Evolutionary conservation across 2,329 filamentous ascomycete genomes (phyloP), one percentile per base, ranked within the genome.

Genomic region (Metarhizium robertsii): DNA sequence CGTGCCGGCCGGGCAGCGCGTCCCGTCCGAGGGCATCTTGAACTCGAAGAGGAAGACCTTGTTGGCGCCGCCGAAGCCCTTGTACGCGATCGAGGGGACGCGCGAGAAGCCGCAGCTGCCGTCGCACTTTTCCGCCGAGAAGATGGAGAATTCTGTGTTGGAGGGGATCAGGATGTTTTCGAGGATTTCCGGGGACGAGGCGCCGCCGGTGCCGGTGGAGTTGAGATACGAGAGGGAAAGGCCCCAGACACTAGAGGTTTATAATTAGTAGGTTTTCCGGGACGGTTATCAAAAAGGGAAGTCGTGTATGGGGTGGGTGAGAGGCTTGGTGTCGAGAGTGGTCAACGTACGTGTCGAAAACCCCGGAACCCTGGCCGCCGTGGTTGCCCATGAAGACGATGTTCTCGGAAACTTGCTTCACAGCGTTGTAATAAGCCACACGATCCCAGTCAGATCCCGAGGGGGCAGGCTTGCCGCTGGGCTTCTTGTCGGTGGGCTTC

Each of bases 11-110:
- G 74, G 75, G 55, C 73, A 74, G n/a, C 46, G 71, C 53, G 74
- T 66, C 58, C 78, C 79, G 56, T 80, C 79, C 50, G 77, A 65
- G 8, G 87, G 87, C 88, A 92, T 92, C 55, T 75, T 74, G 69
- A 91, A 88, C 62, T 89, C 80, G 62, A 88, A 79, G 59, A 91
- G 76, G 73, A 92, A 90, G 54, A 86, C 76, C 73, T 90, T 90
- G 63, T 83, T 79, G 34, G 79, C 75, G 52, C 87, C 87, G 43
- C 72, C 78, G 71, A 89, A 92, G 58, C 87, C 88, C 71, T 89
- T 74, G 67, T 78, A 78, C 13, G 75, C 74, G 20, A 78, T 67
- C 6, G 75, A 66, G 4, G 65, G 64, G 40, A 68, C 71, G 45
- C 75, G 75, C n/a, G 67, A 63, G 66, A 70, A 74, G 42, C 77